Percentiles rank a stretch among this genome's conserved stretches.
These are phyloP conservation scores for Lepiota venenata DNA, from an alignment of 768 basidiomycete genomes.

Conservation along the genomic window DNA sequence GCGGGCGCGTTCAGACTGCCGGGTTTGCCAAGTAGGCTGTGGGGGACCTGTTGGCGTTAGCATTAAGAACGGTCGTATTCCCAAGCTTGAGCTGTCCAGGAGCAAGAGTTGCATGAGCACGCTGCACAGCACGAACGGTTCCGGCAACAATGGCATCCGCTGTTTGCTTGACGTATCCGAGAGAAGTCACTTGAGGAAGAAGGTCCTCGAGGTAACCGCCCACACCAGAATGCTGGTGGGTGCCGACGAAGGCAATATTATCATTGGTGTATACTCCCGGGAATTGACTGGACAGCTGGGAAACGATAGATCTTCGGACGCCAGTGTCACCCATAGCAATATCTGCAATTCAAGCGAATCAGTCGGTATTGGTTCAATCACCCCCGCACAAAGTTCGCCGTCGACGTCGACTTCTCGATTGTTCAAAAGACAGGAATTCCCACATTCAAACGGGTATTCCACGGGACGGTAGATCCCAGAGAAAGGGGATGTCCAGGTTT, in stretches of 20 bases:
- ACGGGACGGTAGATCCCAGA: slow-evolving; percentile 1
- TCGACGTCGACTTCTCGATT: neutral
- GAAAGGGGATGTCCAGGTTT: neutral
- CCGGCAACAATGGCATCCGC: slow-evolving; percentile 72
- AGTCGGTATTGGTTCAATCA: neutral
- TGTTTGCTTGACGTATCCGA: slow-evolving; percentile 70
- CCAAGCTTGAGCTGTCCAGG: slow-evolving; percentile 61
- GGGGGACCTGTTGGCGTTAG: slow-evolving; percentile 73
- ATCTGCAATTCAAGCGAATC: slow-evolving; percentile 34
- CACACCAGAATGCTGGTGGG: slow-evolving; percentile 76
- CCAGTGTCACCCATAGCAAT: slow-evolving; percentile 83
- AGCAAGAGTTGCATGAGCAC: slow-evolving; percentile 60
- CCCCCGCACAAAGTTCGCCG: neutral
- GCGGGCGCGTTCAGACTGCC: slow-evolving; percentile 56
- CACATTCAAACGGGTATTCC: neutral
- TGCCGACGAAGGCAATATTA: slow-evolving; percentile 76
- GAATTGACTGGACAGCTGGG: slow-evolving; percentile 49
- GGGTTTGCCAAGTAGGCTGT: slow-evolving; percentile 78
- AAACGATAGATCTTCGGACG: slow-evolving; percentile 64
- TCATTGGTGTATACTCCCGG: slow-evolving; percentile 61
- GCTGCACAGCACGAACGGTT: slow-evolving; percentile 63
- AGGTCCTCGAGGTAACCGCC: slow-evolving; percentile 79
- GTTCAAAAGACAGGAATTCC: neutral
- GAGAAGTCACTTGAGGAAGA: slow-evolving; percentile 70
- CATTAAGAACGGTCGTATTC: slow-evolving; percentile 65